phyloP scores from a whole-genome alignment of 225 moss, liverwort and hornwort species.

The Pleurozium schreberi region DNA sequence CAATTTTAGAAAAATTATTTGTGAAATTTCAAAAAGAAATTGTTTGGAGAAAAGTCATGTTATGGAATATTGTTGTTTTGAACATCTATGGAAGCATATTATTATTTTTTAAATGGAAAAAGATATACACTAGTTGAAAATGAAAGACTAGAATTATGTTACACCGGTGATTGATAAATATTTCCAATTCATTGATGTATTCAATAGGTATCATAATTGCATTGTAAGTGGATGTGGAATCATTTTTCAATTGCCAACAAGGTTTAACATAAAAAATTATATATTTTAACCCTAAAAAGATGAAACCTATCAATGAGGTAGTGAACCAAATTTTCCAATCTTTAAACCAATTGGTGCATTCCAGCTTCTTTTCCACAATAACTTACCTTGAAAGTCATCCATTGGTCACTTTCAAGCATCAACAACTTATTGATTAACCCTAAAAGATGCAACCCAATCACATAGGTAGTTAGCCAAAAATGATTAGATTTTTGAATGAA shows the following conservation, averaged over 20 bases:
- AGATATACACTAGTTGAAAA: neutral
- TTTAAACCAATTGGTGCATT: neutral
- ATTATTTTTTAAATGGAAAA: neutral
- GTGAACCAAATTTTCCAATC: accelerated
- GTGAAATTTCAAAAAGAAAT: too few relatives aligned
- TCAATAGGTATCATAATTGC: neutral
- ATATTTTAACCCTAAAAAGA: neutral
- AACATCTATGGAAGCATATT: neutral
- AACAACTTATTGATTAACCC: accelerated
- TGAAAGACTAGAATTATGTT: too few relatives aligned
- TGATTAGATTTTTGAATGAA: neutral
- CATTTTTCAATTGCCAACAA: neutral
- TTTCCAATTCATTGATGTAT: too few relatives aligned
- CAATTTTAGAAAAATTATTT: accelerated
- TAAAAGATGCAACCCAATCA: too few relatives aligned
- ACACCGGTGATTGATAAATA: too few relatives aligned
- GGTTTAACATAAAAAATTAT: too few relatives aligned
- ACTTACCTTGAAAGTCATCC: neutral
- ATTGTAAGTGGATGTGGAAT: accelerated
- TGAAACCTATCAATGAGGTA: neutral
- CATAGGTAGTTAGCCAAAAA: neutral
- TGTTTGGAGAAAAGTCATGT: neutral
- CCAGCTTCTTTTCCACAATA: accelerated
- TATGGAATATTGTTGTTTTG: neutral
- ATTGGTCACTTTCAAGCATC: accelerated